phyloP scores from a whole-genome alignment of 805 yeast species.

The Pichia occidentalis region DNA sequence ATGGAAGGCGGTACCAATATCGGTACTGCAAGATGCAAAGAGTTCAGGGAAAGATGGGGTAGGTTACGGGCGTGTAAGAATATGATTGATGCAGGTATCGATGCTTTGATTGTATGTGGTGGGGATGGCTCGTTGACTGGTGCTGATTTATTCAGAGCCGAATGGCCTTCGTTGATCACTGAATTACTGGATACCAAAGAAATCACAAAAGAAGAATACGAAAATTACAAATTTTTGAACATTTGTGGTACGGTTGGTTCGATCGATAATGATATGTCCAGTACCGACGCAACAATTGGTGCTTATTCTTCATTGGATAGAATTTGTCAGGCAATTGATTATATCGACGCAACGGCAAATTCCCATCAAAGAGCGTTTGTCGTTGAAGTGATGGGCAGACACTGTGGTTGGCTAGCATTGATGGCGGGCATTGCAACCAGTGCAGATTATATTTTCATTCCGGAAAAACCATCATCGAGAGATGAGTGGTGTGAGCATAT shows the following conservation, averaged over 20 bases:
- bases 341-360: conserved; percentile 77
- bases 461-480: conserved; percentile 66
- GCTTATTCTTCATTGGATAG: conserved; percentile 73
- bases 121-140: conserved; percentile 83
- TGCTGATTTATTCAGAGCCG: conserved; percentile 68
- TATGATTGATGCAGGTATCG: conserved; percentile 64
- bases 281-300: conserved; percentile 79
- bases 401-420: conserved; percentile 82
- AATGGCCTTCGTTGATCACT: conserved; percentile 66
- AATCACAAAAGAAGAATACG: conserved; percentile 41
- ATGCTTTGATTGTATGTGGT: conserved; percentile 74
- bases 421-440: conserved; percentile 77
- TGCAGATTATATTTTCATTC: conserved; percentile 75
- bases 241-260: conserved; percentile 76
- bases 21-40: conserved; percentile 72
- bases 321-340: conserved; percentile 69
- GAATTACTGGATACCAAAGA: conserved; percentile 44
- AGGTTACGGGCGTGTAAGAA: conserved; percentile 58
- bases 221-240: conserved; percentile 48
- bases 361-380: conserved; percentile 81
- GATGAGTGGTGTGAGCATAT: conserved; percentile 62
- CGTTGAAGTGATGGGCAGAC: conserved; percentile 85
- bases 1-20: conserved; percentile 70
- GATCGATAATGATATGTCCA: conserved; percentile 81
- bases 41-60: conserved; percentile 61